Base-by-base conservation (phyloP, 2,329 filamentous ascomycete species). In the Gliomastix tumulicola region DNA sequence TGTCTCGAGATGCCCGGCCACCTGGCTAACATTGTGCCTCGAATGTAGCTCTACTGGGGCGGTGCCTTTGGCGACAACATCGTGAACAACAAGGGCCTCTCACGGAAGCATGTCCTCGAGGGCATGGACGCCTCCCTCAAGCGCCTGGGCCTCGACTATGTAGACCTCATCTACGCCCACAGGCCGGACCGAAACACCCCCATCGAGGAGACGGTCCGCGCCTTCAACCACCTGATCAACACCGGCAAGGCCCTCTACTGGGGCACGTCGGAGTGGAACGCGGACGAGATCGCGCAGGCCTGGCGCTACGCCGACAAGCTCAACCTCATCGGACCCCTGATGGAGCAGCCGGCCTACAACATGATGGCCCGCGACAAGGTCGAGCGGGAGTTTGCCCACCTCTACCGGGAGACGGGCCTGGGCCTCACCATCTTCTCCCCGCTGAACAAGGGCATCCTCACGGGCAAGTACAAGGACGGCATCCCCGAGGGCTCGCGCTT, bases 101-200 rank as follows among this genome's bases (percentile, higher is more conserved):
- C 74, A 4, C 68, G 79, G 37, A 86, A 86, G 57, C 81, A 84
- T 57, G 66, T 85, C 37, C 64, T 84, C 43, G 81, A 86, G 60
- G 81, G 79, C 19, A 69, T 79, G 44, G 67, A 76, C 35, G 65
- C 65, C 21, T 74, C 73, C 8, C 65, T 86, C 21, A 60, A 75
- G 49, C 71, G 76, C 20, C 60, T 80, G 15, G 60, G 63, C 19
- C 63, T 79, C 32, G 63, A 71, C 28, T 81, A 82, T 49, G 79
- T 85, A 27, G 82, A 85, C 50, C 62, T 84, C 30, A 68, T 85
- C 46, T 83, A 81, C 49, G 79, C 80, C 13, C 81, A 85, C 59
- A 71, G 81, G 16, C 76, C 79, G 2, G 82, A 86, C 52, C 69
- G 76, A 8, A 63, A 74, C 32, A 84, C 79, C 0, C 81, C 80